A percentile compares a stretch with the other conserved stretches of the same genome.
Conservation (phyloP, 108 stramenopile species). For the Thalassiosira profunda region DNA sequence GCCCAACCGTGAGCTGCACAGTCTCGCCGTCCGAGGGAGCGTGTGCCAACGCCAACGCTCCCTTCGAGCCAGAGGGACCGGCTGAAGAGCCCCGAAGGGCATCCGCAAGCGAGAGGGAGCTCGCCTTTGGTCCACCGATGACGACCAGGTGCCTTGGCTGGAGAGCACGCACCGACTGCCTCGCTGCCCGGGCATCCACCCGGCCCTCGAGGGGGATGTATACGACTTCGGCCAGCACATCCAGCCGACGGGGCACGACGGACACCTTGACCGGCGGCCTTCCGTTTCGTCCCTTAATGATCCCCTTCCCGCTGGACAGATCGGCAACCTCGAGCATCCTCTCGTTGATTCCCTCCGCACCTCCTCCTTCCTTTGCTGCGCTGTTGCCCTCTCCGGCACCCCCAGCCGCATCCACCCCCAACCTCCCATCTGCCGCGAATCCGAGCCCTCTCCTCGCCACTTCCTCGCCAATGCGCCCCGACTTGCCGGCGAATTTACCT, state of each 20-base stretch:
- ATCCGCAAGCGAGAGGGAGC: constrained; percentile 59
- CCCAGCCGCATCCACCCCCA: constrained; percentile 12
- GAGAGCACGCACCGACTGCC: constrained; percentile 88
- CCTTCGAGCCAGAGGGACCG: constrained; percentile 4
- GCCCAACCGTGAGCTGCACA: constrained; percentile 75
- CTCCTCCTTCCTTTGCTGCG: constrained; percentile 16
- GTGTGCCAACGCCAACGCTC: constrained; percentile 24
- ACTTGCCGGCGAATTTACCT: constrained; percentile 73
- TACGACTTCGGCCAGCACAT: constrained; percentile 85
- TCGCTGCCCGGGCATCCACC: constrained; percentile 83
- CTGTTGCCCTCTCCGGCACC: constrained; percentile 22
- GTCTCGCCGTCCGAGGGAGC: constrained; percentile 71
- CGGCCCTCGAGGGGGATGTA: constrained; percentile 86
- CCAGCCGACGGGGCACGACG: constrained; percentile 59
- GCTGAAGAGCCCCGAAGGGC: constrained; percentile 66
- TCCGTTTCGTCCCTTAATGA: constrained; percentile 88
- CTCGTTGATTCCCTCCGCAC: constrained; percentile 59
- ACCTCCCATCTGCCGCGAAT: constrained; percentile 58
- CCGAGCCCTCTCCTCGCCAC: constrained; percentile 79
- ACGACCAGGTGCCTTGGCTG: constrained; percentile 89
- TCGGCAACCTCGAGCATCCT: constrained; percentile 80
- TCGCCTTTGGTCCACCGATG: constrained; percentile 74
- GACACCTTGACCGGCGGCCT: constrained; percentile 84
- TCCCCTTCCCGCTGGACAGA: constrained; percentile 87
- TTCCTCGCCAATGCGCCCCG: constrained; percentile 84